These are phyloP conservation scores for Colletotrichum godetiae DNA, from an alignment of 2,329 filamentous ascomycete genomes.

Conservation along the genomic window DNA sequence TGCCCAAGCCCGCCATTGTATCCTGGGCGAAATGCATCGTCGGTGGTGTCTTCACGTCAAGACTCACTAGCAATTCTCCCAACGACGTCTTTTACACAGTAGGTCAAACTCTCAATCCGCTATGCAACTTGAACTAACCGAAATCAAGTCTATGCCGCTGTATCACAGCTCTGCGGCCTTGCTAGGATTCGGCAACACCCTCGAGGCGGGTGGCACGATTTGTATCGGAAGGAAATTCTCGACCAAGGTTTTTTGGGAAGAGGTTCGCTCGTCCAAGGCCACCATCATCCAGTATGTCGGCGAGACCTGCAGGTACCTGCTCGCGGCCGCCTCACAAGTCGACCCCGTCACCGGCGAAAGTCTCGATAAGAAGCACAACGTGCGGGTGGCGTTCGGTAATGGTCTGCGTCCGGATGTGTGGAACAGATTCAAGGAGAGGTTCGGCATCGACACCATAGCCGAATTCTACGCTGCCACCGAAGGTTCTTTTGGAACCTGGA, in stretches of 20 bases:
- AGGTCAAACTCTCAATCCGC: constrained; percentile 42
- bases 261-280: constrained; percentile 76
- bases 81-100: constrained; percentile 82
- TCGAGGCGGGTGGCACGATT: constrained; percentile 73
- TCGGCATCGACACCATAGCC: constrained; percentile 77
- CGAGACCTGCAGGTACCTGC: constrained; percentile 85
- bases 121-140: constrained; percentile 14
- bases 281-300: constrained; percentile 90
- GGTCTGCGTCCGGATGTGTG: constrained; percentile 88
- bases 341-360: constrained; percentile 74
- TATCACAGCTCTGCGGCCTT: constrained; percentile 86
- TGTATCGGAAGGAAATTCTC: constrained; percentile 84
- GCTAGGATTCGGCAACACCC: constrained; percentile 72
- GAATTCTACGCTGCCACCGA: constrained; percentile 89
- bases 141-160: constrained; percentile 81
- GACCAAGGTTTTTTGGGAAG: constrained; percentile 79
- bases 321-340: constrained; percentile 72
- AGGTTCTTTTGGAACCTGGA: constrained; percentile 76
- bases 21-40: constrained; percentile 75
- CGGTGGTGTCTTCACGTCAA: constrained; percentile 62
- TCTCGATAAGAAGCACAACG: constrained; percentile 77
- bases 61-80: constrained; percentile 67
- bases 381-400: constrained; percentile 85
- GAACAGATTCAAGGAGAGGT: constrained; percentile 85
- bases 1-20: constrained; percentile 83